Evolutionary conservation across 768 basidiomycete genomes (phyloP), one percentile per base, ranked within the genome.

Genomic region (Auricularia auricula-judae): DNA sequence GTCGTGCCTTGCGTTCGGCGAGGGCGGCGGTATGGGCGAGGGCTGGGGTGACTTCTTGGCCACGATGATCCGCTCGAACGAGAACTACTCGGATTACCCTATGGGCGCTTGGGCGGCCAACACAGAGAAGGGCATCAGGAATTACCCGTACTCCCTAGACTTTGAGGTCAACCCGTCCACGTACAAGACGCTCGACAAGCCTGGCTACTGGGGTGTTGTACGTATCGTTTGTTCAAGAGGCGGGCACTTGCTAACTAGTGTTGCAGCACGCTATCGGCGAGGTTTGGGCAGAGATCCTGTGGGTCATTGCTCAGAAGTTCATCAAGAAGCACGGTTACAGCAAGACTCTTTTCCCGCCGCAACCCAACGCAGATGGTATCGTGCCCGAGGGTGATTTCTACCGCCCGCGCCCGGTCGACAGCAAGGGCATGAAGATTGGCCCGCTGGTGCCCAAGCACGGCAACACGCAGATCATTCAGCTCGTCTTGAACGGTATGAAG

Each of bases 91-190:
- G 81, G 93, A 73, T 94, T 85, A 70, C 77, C 69, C 88, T 1
- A 97, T 98, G 95, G 96, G 96, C 60, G 82, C 90, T 7, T 99
- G 96, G 96, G 95, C 95, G 61, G 86, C 92, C 12, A 95, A 95
- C 76, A 76, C 79, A 36, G 78, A 67, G 1, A 72, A 65, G 0
- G 96, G 94, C 51, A 97, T 98, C 72, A 80, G 96, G 62, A 93
- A 94, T 79, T 98, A 85, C 76, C 74, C 81, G 10, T 98, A 98
- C 80, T 93, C 92, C 44, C 70, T 85, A 67, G 83, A 91, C 76
- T 74, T 78, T 39, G 80, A 81, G 29, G 70, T 90, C 74, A 98
- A 98, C 79, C 96, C 93, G 0, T 91, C 90, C 63, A 88, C 86
- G 0, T 98, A 98, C 82, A 89, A 93, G 84, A 94, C 88, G 2